Base-by-base conservation (phyloP, 306 rosid genomes). In the Echinosophora koreensis region DNA sequence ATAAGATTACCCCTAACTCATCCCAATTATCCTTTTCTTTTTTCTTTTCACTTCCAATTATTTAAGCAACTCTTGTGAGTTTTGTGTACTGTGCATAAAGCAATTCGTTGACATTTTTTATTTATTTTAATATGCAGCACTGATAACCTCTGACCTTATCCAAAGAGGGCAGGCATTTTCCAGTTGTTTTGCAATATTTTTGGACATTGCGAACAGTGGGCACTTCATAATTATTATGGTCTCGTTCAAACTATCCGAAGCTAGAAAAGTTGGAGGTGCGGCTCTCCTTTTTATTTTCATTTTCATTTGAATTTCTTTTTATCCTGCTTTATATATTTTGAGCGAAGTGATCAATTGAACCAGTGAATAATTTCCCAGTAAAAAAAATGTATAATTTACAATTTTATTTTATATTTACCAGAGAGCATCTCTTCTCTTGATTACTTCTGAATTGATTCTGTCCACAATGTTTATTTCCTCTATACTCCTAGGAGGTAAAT, bases 181-280 rank as follows among this genome's bases (percentile, higher is more conserved):
- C 68, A 65, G 80, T 30, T 78, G 84, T 77, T 78, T 85, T 66
- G 58, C 56, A 49, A 34, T 77, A 44, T 75, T 30, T 76, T 47
- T 71, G 73, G 77, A 75, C 52, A 82, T 55, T 66, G 79, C 42
- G 16, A 32, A 57, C 28, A 27, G 49, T 67, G 66, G 74, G 70
- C 82, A 66, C 70, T 58, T 68, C 51, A 47, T 46, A 77, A 67
- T 69, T 66, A 81, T 55, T 62, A 66, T 57, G 77, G 65, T 85
- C 79, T 74, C 54, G 4, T 67, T 82, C 32, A 49, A 71, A 68
- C 83, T 66, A 74, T 74, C 35, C 18, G 63, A 57, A 47, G 75
- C 66, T 85, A 84, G 84, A 78, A 27, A 47, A 80, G 80, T 82
- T 86, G 74, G 55, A 70, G 82, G 69, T 76, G 71, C 67, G 66